Evolutionary conservation across 108 stramenopile genomes (phyloP).

Genomic region (Skeletonema tropicum): DNA sequence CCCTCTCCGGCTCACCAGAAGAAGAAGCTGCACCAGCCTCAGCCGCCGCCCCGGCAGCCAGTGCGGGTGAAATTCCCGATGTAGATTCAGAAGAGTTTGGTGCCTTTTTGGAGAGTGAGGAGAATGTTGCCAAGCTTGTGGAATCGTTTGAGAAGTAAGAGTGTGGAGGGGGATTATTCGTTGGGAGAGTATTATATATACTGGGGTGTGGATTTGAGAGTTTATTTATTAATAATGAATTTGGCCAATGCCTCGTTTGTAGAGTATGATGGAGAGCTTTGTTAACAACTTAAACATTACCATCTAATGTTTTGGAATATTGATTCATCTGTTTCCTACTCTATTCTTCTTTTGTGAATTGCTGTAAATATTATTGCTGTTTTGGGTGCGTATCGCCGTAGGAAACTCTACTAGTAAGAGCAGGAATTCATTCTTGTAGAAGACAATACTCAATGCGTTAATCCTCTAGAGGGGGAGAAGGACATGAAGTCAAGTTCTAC

Average conservation of each 20-base stretch:
- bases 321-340: neutral
- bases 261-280: slow-evolving; percentile 5
- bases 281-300: slow-evolving; percentile 5
- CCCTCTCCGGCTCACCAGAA: slow-evolving; percentile 51
- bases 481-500: neutral
- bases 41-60: slow-evolving; percentile 73
- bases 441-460: too few species aligned
- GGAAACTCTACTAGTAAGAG: too few species aligned
- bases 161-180: too few species aligned
- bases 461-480: neutral
- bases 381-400: too few species aligned
- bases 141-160: slow-evolving; percentile 51
- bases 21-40: slow-evolving; percentile 69
- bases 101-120: slow-evolving; percentile 52
- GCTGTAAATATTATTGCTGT: too few species aligned
- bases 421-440: too few species aligned
- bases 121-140: slow-evolving; percentile 47
- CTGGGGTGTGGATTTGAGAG: neutral
- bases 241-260: neutral
- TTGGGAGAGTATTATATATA: neutral
- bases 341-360: too few species aligned
- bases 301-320: neutral
- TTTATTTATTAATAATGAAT: neutral
- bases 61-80: slow-evolving; percentile 62
- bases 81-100: slow-evolving; percentile 57